Percentiles rank a stretch among this genome's conserved stretches.
Conservation (phyloP, 768 basidiomycete genomes). For the Rhodosporidiobolus sp. region DNA sequence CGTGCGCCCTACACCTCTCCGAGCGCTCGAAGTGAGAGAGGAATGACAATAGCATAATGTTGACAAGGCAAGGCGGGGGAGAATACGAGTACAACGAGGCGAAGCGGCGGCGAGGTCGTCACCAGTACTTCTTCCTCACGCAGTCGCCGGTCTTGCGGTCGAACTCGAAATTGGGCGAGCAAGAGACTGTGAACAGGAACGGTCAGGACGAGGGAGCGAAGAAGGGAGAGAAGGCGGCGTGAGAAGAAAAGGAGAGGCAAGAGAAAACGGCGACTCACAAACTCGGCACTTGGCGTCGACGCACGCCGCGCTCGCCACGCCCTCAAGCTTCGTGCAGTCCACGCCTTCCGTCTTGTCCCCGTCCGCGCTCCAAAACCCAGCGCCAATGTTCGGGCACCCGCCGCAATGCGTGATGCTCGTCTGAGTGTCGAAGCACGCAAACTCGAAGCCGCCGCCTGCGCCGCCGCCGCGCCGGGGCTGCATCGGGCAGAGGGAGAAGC, state of each 20-base stretch:
- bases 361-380: neutral
- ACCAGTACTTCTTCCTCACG: slow-evolving; percentile 25
- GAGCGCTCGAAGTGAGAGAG: too few relatives aligned
- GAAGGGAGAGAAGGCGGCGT: too few relatives aligned
- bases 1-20: too few relatives aligned
- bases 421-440: slow-evolving; percentile 44
- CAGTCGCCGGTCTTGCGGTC: slow-evolving; percentile 8
- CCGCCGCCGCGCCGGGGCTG: neutral
- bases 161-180: slow-evolving; percentile 13
- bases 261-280: slow-evolving; percentile 5
- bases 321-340: slow-evolving; percentile 44
- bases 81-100: neutral
- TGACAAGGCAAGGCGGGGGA: too few relatives aligned
- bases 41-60: too few relatives aligned
- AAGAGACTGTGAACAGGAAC: slow-evolving; percentile 11
- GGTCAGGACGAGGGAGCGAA: neutral
- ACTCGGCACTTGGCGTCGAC: slow-evolving; percentile 39
- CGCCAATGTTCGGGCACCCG: slow-evolving; percentile 41
- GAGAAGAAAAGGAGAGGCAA: neutral
- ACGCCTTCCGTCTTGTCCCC: slow-evolving; percentile 10
- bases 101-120: neutral
- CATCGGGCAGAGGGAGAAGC: slow-evolving; percentile 24
- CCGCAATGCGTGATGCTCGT: slow-evolving; percentile 45
- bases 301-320: slow-evolving; percentile 42
- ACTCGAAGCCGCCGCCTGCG: slow-evolving; percentile 5